Base-by-base conservation (phyloP, 805 yeast genomes). In the Kodamaea hsintzibuensis region DNA sequence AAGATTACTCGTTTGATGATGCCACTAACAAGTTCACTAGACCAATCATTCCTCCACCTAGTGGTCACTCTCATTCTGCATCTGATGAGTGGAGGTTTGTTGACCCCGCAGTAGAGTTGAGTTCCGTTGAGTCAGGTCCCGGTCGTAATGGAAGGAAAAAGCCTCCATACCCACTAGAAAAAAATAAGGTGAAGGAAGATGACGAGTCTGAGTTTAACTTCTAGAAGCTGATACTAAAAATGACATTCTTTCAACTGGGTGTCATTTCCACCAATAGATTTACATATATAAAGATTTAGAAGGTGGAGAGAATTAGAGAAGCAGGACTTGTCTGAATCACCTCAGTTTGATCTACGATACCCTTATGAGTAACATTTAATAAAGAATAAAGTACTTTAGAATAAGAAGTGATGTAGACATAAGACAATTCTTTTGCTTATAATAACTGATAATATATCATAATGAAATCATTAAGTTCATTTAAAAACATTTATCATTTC, bases 121-220 rank as follows among this genome's bases (percentile, higher is more conserved):
- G 42, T 25, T 50, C 52, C 14, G 42, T 47, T 1, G 49, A 51
- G 39, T 25, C 35, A 10, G 50, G 30, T 2, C 43, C 35, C n/a
- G 50, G 30, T 2, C 43, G 25, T 39, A 42, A 42, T 9, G 37
- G 30, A 22, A 27, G 42, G 16, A 27, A 7, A 8, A 12, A 30
- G 27, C 57, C 49, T 9, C 55, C 56, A 22, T 53, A 49, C 49
- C 58, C 54, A 8, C 7, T 42, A 18, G 51, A 59, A 43, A 45
- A 50, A 38, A 45, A 50, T 37, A 58, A 56, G 50, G 56, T 57
- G 57, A 57, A 62, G 39, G 59, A 52, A 12, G 67, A 64, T 42
- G 53, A 60, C 39, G 62, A 60, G 19, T 60, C 64, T 22, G 70
- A 66, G 43, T 67, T 67, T 53, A 60, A 62, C 47, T 66, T 66